Evolutionary conservation across 2,329 filamentous ascomycete genomes (phyloP), one percentile per base, ranked within the genome.

Genomic region (Nemania sp.): DNA sequence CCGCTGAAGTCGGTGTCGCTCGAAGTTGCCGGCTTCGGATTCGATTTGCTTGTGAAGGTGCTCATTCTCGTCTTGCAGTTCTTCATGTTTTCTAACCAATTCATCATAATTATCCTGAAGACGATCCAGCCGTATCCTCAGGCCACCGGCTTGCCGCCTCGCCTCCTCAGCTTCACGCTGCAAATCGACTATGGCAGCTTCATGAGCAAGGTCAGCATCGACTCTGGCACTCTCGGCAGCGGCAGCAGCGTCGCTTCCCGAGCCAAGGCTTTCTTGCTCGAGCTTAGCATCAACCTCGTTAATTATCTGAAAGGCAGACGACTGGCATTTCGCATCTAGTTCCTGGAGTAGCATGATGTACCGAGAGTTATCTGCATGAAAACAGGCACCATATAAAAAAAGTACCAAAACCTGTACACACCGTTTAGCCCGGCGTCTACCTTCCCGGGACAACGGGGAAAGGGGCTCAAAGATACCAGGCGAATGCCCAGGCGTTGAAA

Each of bases 81-180:
- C 73, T 56, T 77, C 73, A 59, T 80, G 80, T 54, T 82, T 75
- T 33, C 75, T 73, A 11, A 75, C 72, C 26, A 83, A 70, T 33
- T 78, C 81, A 57, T 90, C 86, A 58, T 90, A 78, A 45, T 78
- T 84, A 57, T 80, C 77, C 61, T 84, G 79, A 15, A 87, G 72
- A 64, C 81, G 77, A 52, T 84, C 83, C 44, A 86, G 73, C 17
- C 83, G 78, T 5, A 82, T 79, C 51, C 81, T 79, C 57, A 83
- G 77, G 66, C 84, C 80, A 37, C 81, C 83, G 50, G 82, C 76
- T 34, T 77, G 77, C 65, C 83, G 84, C 60, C 76, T 81, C 37
- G 81, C 72, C 5, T 73, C 70, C 14, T 83, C 80, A 28, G 79
- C 74, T 61, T 82, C 76, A 49, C 75, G 74, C 43, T 77, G 74